phyloP scores from a whole-genome alignment of 768 basidiomycete species.

The Pulveroboletus ravenelii region DNA sequence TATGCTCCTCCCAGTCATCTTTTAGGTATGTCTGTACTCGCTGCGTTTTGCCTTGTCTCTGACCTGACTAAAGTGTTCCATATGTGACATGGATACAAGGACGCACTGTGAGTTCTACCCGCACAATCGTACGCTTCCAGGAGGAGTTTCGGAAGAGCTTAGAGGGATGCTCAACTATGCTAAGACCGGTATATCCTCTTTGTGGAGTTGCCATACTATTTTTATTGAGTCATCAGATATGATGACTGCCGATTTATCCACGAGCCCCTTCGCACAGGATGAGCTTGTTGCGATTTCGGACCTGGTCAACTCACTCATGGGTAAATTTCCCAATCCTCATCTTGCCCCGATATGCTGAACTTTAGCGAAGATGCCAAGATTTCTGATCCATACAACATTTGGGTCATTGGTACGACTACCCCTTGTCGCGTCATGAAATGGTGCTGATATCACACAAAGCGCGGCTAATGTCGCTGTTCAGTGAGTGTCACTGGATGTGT shows the following conservation, averaged over 20 bases:
- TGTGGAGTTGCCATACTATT: background rate
- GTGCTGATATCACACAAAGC: too few species aligned
- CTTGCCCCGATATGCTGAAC: background rate
- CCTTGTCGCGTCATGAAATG: background rate
- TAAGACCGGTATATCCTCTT: slow-evolving; percentile 4
- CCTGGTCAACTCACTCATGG: slow-evolving; percentile 11
- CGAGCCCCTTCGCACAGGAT: slow-evolving; percentile 14
- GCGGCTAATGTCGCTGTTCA: too few species aligned
- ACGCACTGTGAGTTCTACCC: slow-evolving; percentile 17
- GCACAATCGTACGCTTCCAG: slow-evolving; percentile 2
- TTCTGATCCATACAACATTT: slow-evolving; percentile 3
- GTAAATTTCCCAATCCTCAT: background rate
- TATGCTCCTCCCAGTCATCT: background rate
- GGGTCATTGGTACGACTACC: slow-evolving; percentile 9
- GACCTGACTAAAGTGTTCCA: background rate
- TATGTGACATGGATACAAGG: slow-evolving; percentile 8
- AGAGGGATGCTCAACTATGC: background rate
- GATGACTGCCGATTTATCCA: slow-evolving; percentile 15
- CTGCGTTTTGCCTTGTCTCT: background rate
- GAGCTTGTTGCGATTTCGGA: slow-evolving; percentile 11
- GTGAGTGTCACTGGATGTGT: too few species aligned
- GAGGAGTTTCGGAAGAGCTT: background rate
- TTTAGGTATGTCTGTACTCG: background rate
- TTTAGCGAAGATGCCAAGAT: slow-evolving; percentile 1
- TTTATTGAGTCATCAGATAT: slow-evolving; percentile 3